Evolutionary conservation across 2,329 filamentous ascomycete species (phyloP), one percentile per base, ranked within the genome.

Genomic region (Phaeosphaeria sp.): DNA sequence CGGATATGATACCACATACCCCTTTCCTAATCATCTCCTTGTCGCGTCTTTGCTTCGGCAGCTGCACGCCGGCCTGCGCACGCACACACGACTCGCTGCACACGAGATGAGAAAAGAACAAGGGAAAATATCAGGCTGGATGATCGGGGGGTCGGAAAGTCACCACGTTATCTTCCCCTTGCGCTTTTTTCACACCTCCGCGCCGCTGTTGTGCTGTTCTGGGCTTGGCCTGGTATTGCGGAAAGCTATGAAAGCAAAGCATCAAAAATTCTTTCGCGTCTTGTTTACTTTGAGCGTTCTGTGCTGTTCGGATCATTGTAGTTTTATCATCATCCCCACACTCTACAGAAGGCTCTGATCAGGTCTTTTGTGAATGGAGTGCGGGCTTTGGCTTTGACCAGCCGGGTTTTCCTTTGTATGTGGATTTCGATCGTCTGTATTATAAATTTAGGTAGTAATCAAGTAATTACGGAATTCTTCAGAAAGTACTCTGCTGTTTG

Each of bases 121-220:
- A 36, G 30, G 30, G 13, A 36, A 6, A 13, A 36, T 36, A 36
- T 36, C 30, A 36, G 30, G 30, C 67, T 65, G 58, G 62, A 72
- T 60, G 68, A 71, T 73, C 71, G 71, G 71, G 71, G 71, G 71
- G 69, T 71, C 64, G 55, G 67, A 72, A 69, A 60, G 68, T 59
- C 52, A 25, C 10, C 42, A 46, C 23, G 30, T 6, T 36, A 36
- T 36, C 13, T 36, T 36, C 11, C 13, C 30, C 11, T 36, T 36
- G 3, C 7, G 3, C 30, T 36, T 11, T 7, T 15, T 13, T 15
- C 30, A 13, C 30, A 36, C 30, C 30, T 36, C 30, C 25, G 5
- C 25, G 25, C 25, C 5, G 11, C 25, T 11, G 13, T 13, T 36
- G 13, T 36, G 9, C 11, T 36, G 30, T n/a, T n/a, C n/a, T n/a